These are phyloP conservation scores for Colletotrichum simmondsii DNA, from an alignment of 2,329 filamentous ascomycete genomes.

Conservation along the genomic window DNA sequence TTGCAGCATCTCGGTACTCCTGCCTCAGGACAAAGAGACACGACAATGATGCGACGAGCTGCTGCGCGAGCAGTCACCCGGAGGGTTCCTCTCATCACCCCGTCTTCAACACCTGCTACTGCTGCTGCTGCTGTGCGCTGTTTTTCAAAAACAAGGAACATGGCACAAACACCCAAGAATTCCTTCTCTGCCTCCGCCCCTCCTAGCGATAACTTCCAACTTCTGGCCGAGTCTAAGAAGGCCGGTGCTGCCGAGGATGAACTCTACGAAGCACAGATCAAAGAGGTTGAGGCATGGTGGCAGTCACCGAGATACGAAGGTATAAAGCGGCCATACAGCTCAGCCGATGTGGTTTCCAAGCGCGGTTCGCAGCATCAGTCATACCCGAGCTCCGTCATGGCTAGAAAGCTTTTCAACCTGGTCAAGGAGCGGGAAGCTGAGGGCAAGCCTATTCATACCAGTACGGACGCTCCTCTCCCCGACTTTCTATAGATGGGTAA, in stretches of 20 bases:
- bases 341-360: slow-evolving; percentile 93
- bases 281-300: slow-evolving; percentile 94
- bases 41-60: slow-evolving; percentile 47
- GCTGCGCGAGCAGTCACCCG: slow-evolving; percentile 42
- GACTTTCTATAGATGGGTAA: background rate
- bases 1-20: background rate
- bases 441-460: slow-evolving; percentile 92
- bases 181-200: slow-evolving; percentile 28
- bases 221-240: slow-evolving; percentile 82
- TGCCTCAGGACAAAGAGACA: background rate
- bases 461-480: slow-evolving; percentile 58
- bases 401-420: slow-evolving; percentile 91
- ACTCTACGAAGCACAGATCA: slow-evolving; percentile 84
- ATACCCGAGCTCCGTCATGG: slow-evolving; percentile 95
- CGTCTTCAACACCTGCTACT: slow-evolving; percentile 34
- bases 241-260: slow-evolving; percentile 84
- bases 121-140: slow-evolving; percentile 40
- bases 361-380: slow-evolving; percentile 86
- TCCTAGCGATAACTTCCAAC: slow-evolving; percentile 84
- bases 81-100: slow-evolving; percentile 39
- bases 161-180: slow-evolving; percentile 39
- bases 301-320: slow-evolving; percentile 83
- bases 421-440: slow-evolving; percentile 80
- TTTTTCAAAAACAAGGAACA: slow-evolving; percentile 45
- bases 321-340: slow-evolving; percentile 91